Base-by-base conservation (phyloP, 1,284 basidiomycete species). In the Vanrija sp. region DNA sequence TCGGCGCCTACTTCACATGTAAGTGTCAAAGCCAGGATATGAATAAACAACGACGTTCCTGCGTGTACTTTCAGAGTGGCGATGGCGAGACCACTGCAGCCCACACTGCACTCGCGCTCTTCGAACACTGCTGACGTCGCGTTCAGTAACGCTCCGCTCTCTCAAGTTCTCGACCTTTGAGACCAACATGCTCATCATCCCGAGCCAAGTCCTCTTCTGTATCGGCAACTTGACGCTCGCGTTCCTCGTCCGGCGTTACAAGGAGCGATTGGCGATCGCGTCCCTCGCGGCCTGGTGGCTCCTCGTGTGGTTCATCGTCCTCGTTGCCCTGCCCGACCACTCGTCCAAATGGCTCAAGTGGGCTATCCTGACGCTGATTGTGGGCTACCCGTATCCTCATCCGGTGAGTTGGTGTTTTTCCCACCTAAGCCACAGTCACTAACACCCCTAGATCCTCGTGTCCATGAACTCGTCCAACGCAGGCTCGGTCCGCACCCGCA, bases 131-230 rank as follows among this genome's bases (percentile, higher is more conserved):
- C n/a, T n/a, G n/a, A n/a, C n/a, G n/a, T n/a, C n/a, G n/a, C n/a
- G n/a, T n/a, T n/a, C n/a, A n/a, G n/a, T 55, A 14, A 43, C 39
- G 0, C 38, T 55, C 19, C 38, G 45, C 24, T 25, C 19, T 1
- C 42, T 53, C 20, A 70, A 71, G 3, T 77, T 73, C 61, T 65
- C 55, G 14, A 69, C 66, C 0, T 63, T 77, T 54, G 56, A 67
- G 24, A 70, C 73, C 20, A 75, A 77, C 56, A 53, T 75, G 8
- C 64, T 77, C 24, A 57, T 57, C 8, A 65, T 75, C 23, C 74
- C 74, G 0, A 41, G 51, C 19, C 51, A 51, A 2, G 62, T 69
- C 14, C 37, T 74, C 16, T 69, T 65, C 38, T 65, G 72, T 50
- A 19, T 72, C 53, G 64, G 62, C 53, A 67, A 68, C 52, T 36